Evolutionary conservation across 129 eudicot species (phyloP).

Genomic region (Deinandra increscens): DNA sequence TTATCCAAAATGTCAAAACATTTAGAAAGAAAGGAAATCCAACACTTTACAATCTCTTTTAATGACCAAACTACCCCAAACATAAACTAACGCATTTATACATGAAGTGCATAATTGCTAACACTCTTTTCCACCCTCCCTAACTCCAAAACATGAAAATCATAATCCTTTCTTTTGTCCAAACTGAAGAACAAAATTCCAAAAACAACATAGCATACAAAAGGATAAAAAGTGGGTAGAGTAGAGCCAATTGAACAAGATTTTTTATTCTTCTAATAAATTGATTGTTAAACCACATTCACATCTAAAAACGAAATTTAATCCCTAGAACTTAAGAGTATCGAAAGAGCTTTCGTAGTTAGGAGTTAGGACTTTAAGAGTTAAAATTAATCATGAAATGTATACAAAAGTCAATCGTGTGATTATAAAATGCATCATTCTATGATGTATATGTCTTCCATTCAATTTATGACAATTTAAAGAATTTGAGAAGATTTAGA

Average conservation of each 20-base stretch:
- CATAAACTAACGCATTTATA: neutral
- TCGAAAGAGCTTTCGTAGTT: neutral
- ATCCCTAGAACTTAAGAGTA: neutral
- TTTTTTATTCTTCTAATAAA: no score
- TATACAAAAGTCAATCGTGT: neutral
- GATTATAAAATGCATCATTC: slow-evolving; percentile 1
- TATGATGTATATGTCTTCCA: neutral
- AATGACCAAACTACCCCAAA: neutral
- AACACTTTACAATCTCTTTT: slow-evolving; percentile 1
- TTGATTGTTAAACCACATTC: no score
- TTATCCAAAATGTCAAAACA: neutral
- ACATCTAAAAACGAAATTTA: neutral
- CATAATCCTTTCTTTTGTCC: neutral
- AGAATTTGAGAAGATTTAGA: neutral
- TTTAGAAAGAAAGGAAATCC: neutral
- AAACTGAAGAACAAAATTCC: neutral
- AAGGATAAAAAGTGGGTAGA: no score
- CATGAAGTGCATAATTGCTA: neutral
- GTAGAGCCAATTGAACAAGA: no score
- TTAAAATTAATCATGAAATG: neutral
- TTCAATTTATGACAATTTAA: neutral
- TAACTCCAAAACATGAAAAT: neutral
- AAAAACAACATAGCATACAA: neutral
- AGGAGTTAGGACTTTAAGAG: neutral
- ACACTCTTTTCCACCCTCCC: neutral